Evolutionary conservation across 1,284 basidiomycete species (phyloP), one percentile per base, ranked within the genome.

Genomic region (Microbotryum saponariae): DNA sequence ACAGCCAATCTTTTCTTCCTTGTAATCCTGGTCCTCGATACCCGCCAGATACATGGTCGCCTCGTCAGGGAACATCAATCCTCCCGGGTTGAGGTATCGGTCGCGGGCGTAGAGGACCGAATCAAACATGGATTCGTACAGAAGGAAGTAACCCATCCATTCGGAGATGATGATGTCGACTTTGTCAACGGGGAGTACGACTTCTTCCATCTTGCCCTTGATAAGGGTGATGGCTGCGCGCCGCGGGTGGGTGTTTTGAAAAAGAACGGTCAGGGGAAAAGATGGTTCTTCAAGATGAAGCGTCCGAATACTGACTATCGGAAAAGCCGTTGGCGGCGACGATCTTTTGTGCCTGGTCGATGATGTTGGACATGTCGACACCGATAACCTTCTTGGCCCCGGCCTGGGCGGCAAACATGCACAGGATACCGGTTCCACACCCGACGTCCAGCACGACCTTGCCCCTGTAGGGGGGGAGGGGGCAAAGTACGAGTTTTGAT

Each of bases 1-100:
- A 93, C 91, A 97, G 77, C 92, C 92, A 75, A 99, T 99, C 79
- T 99, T 99, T 78, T 98, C 94, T 71, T 98, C 93, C 78, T 98
- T 98, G 83, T 99, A 99, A 67, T 98, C 96, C 74, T 94, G 88
- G 77, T 99, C 96, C 78, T 99, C 96, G 73, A 99, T 97, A 49
- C 92, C 96, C 50, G 93, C 93, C 60, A 99, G 74, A 80, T 89
- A 97, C 74, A 99, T 81, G 29, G 85, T 91, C 14, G 94, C 94
- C 58, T 82, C 88, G 79, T 99, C 96, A 14, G 96, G 96, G 82
- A 99, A 97, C 77, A 99, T 89, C 59, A 90, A 81, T 55, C 96
- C 96, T 58, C 79, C 89, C 50, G 86, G 85, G 27, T 76, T 77
- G 68, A 99, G 84, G 80, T 97, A 99, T 77, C 90, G 90, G 82